A percentile compares a stretch with the other conserved stretches of the same genome.
These are phyloP conservation scores for Daldinia caldariorum DNA, from an alignment of 495 filamentous ascomycete genomes.

Conservation along the genomic window DNA sequence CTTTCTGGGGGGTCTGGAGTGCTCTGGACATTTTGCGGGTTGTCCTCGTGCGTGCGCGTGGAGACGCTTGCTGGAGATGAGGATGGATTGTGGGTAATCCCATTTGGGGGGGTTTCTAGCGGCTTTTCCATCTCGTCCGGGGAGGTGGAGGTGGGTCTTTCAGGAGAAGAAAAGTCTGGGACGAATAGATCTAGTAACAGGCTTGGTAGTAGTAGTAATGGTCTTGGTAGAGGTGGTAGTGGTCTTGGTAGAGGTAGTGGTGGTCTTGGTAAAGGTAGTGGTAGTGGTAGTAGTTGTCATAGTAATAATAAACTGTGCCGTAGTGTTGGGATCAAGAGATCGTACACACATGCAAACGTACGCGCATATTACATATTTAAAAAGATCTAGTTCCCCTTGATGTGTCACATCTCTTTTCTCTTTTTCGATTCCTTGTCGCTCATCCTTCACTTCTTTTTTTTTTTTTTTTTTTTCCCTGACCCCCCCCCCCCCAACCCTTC, in stretches of 20 bases:
- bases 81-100: conserved; percentile 11
- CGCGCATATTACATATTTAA: conserved; percentile 26
- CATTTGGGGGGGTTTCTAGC: not conserved
- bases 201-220: too few relatives aligned
- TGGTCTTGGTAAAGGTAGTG: too few relatives aligned
- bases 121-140: not conserved
- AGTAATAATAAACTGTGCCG: conserved; percentile 11
- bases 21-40: conserved; percentile 40
- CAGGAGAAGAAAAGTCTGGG: not conserved
- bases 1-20: conserved; percentile 30
- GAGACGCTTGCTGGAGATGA: conserved; percentile 28
- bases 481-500: conserved; percentile 7
- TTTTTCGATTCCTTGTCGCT: conserved; percentile 10
- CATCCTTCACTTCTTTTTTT: conserved; percentile 1
- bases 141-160: conserved; percentile 39
- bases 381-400: conserved; percentile 10
- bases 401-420: conserved; percentile 4
- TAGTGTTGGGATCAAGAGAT: conserved; percentile 8
- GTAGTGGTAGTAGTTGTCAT: too few relatives aligned
- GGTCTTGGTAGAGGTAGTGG: too few relatives aligned
- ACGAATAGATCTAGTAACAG: conserved; percentile 2
- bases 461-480: too few relatives aligned
- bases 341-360: not conserved
- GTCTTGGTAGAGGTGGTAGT: too few relatives aligned
- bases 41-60: conserved; percentile 34